A percentile compares a stretch with the other conserved stretches of the same genome.
Conservation (phyloP, 1,139 yeast species). For the Magnusiomyces magnusii region DNA sequence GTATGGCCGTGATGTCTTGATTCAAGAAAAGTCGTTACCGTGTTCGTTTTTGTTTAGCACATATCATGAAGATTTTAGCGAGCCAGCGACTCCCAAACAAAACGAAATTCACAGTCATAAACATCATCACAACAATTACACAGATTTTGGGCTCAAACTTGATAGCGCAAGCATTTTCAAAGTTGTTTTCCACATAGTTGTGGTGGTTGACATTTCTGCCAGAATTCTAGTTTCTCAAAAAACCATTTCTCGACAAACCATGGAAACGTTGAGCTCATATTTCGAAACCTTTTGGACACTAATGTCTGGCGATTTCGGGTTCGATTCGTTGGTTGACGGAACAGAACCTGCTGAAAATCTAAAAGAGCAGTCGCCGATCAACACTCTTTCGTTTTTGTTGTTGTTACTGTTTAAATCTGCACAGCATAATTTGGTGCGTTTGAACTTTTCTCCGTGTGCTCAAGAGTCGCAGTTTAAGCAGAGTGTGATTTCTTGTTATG, state of each 20-base stretch:
- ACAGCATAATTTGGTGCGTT: conserved; percentile 12
- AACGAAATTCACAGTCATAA: too few species aligned
- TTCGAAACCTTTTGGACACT: conserved; percentile 17
- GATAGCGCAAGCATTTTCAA: neutral
- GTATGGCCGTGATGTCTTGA: conserved; percentile 7
- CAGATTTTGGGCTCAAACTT: too few species aligned
- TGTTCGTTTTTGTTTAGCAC: neutral
- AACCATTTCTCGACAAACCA: conserved; percentile 11
- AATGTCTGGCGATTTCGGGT: conserved; percentile 7
- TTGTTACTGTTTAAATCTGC: conserved; percentile 12
- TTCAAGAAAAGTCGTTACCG: neutral
- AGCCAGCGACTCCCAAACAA: neutral
- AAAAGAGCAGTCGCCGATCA: neutral
- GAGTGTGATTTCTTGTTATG: conserved; percentile 10
- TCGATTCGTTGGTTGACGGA: neutral
- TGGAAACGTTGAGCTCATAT: conserved; percentile 18
- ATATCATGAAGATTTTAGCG: neutral
- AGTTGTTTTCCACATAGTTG: conserved; percentile 10
- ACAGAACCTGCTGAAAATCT: neutral
- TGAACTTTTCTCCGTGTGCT: conserved; percentile 12
- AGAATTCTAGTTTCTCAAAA: conserved; percentile 12
- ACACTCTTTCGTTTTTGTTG: neutral
- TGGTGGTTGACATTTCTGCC: conserved; percentile 14
- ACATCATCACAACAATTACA: too few species aligned
- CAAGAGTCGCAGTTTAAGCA: neutral